Conservation (phyloP, 441 rosid genomes). For the Eutrema salsugineum region DNA sequence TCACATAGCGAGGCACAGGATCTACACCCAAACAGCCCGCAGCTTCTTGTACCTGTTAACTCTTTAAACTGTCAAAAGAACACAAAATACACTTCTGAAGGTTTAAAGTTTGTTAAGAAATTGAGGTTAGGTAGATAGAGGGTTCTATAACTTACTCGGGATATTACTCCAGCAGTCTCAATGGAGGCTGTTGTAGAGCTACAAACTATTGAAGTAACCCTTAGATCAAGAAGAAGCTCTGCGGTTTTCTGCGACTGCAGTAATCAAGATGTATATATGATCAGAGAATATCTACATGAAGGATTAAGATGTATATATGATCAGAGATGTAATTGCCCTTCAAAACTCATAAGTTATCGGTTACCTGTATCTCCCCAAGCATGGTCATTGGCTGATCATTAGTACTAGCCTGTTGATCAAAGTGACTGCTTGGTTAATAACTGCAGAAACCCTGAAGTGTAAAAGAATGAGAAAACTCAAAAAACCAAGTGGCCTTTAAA, state of each 20-base stretch:
- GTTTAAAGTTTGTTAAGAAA: neutral
- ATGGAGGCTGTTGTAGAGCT: conserved; percentile 50
- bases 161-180: conserved; percentile 60
- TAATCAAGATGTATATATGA: conserved; percentile 12
- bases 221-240: conserved; percentile 87
- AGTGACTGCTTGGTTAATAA: conserved; percentile 1
- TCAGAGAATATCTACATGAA: neutral
- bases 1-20: conserved; percentile 66
- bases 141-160: conserved; percentile 43
- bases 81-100: neutral
- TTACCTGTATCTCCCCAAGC: conserved; percentile 86
- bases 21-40: conserved; percentile 92
- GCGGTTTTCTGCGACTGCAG: conserved; percentile 88
- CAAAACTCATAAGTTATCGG: conserved; percentile 3
- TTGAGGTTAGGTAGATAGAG: neutral
- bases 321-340: neutral
- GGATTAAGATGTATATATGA: neutral
- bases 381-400: conserved; percentile 59
- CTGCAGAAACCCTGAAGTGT: neutral
- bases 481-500: neutral
- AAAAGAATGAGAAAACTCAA: neutral
- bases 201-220: conserved; percentile 55
- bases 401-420: conserved; percentile 37
- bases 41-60: conserved; percentile 76
- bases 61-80: neutral